Evolutionary conservation across 179 eudicot genomes (phyloP).

Genomic region (Camellia oleifera): DNA sequence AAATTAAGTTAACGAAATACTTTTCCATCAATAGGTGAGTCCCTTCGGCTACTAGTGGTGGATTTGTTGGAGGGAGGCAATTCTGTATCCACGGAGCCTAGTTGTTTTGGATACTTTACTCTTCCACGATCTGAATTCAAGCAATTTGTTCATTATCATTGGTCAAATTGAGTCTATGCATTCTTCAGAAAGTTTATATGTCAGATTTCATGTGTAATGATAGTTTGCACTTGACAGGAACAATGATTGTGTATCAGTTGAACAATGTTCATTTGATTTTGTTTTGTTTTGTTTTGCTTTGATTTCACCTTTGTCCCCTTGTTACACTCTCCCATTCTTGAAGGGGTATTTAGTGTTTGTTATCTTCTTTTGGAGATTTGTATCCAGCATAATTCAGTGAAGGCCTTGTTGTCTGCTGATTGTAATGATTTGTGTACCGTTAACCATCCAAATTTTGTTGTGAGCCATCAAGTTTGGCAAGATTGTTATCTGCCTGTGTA

Average conservation of each 20-base stretch:
- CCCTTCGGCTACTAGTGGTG: conserved; percentile 40
- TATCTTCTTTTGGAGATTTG: background rate
- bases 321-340: background rate
- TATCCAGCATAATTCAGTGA: background rate
- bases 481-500: background rate
- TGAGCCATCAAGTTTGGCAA: background rate
- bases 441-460: background rate
- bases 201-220: conserved; percentile 12
- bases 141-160: conserved; percentile 2
- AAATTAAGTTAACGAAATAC: conserved; percentile 31
- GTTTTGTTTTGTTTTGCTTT: background rate
- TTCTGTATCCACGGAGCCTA: conserved; percentile 27
- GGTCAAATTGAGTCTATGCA: conserved; percentile 11
- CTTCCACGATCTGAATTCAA: conserved; percentile 3
- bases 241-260: conserved; percentile 5
- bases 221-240: background rate
- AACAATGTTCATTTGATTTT: background rate
- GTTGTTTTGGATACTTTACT: conserved; percentile 23
- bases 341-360: conserved; percentile 3
- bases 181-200: background rate
- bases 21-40: conserved; percentile 51
- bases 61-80: conserved; percentile 42
- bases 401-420: conserved; percentile 4
- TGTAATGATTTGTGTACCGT: background rate
- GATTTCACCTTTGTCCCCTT: background rate